A percentile compares a stretch with the other conserved stretches of the same genome.
phyloP scores from a whole-genome alignment of 2,329 filamentous ascomycete genomes.

The Xylariaceae sp. region DNA sequence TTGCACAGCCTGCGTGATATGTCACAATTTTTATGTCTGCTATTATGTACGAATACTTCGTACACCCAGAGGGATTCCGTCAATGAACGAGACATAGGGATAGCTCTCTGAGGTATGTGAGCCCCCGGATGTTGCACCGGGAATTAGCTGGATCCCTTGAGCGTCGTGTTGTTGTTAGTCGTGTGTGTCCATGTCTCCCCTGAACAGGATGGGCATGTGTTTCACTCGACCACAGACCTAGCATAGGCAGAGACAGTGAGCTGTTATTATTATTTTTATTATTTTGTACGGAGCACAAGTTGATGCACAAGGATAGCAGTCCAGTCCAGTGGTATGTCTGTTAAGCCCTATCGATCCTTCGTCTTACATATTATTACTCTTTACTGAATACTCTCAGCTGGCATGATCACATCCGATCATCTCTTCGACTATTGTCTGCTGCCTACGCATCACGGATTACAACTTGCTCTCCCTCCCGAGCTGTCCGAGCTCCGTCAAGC shows the following conservation, averaged over 20 bases:
- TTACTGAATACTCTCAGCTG: too few species aligned
- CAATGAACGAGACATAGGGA: too few species aligned
- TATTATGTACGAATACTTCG: too few species aligned
- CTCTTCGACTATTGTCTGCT: not conserved
- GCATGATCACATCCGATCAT: not conserved
- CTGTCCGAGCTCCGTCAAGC: not conserved
- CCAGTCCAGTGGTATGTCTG: not conserved
- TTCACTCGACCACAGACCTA: too few species aligned
- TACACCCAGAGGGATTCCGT: too few species aligned
- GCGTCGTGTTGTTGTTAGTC: too few species aligned
- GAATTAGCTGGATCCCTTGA: not conserved
- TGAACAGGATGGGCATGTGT: too few species aligned
- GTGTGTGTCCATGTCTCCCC: too few species aligned
- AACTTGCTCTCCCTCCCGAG: not conserved
- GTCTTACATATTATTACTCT: constrained; percentile 5
- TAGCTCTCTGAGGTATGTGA: too few species aligned
- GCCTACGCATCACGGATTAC: not conserved
- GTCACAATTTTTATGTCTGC: not conserved
- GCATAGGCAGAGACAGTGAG: too few species aligned
- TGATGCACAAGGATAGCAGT: not conserved
- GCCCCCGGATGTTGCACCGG: not conserved
- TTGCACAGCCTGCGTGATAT: not conserved
- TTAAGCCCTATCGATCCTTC: constrained; percentile 15
- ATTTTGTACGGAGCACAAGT: too few species aligned
- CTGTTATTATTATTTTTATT: too few species aligned